These are phyloP conservation scores for Aspergillus pseudonomiae DNA, from an alignment of 2,329 filamentous ascomycete species.

Conservation along the genomic window DNA sequence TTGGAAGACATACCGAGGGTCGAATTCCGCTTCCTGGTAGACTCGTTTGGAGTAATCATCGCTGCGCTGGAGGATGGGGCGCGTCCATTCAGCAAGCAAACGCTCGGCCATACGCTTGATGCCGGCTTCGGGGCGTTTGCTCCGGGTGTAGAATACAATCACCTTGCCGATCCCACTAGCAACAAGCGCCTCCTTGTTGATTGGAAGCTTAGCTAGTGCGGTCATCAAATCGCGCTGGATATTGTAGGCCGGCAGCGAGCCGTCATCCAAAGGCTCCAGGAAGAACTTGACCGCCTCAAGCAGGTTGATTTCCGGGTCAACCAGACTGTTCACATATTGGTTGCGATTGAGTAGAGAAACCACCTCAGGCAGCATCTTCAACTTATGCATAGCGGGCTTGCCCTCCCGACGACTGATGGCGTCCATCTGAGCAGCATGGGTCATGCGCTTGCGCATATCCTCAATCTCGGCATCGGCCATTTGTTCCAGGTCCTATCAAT, in stretches of 20 bases:
- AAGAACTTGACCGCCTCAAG: conserved; percentile 96
- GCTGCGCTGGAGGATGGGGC: conserved; percentile 88
- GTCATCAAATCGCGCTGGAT: conserved; percentile 94
- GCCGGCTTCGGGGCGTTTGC: conserved; percentile 79
- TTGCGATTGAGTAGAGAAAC: conserved; percentile 86
- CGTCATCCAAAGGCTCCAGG: conserved; percentile 91
- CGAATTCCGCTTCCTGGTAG: conserved; percentile 61
- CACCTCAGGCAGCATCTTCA: conserved; percentile 91
- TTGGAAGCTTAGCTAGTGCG: conserved; percentile 76
- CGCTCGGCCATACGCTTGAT: conserved; percentile 95
- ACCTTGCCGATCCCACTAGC: conserved; percentile 96
- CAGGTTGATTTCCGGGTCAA: conserved; percentile 94
- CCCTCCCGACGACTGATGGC: conserved; percentile 77
- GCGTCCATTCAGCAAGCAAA: conserved; percentile 92
- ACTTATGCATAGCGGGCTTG: conserved; percentile 85
- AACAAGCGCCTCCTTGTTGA: conserved; percentile 86
- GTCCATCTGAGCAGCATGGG: conserved; percentile 83
- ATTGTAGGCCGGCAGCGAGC: conserved; percentile 91
- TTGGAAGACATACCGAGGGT: conserved; percentile 52
- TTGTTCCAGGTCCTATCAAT: conserved; percentile 76
- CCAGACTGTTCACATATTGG: conserved; percentile 75
- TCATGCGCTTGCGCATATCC: conserved; percentile 85
- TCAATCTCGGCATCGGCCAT: conserved; percentile 89
- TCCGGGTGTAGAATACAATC: conserved; percentile 94
- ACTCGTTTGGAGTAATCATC: conserved; percentile 90